Percentiles rank a stretch among this genome's conserved stretches.
phyloP scores from a whole-genome alignment of 768 basidiomycete genomes.

The Udeniomyces megalosporus region DNA sequence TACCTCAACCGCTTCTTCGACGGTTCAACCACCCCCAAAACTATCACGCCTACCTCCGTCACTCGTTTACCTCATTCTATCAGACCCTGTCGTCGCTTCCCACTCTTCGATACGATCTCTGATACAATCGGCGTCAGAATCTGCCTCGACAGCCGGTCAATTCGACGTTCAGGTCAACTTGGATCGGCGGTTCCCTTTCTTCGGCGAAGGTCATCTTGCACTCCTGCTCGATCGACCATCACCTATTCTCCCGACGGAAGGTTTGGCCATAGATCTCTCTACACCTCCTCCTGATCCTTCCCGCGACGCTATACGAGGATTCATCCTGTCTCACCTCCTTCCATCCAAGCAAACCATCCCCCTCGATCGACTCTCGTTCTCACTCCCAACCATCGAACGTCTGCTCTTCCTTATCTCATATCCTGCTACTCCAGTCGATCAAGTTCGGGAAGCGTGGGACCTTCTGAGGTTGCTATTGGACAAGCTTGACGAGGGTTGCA shows the following conservation, averaged over 20 bases:
- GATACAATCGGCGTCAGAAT: not conserved
- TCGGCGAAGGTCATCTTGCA: slow-evolving; percentile 17
- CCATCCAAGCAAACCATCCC: not conserved
- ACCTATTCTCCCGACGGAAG: not conserved
- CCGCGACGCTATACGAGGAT: not conserved
- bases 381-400: slow-evolving; percentile 7
- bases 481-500: not conserved
- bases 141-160: not conserved
- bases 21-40: slow-evolving; percentile 10
- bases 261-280: not conserved
- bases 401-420: not conserved
- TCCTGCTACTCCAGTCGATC: not conserved
- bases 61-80: slow-evolving; percentile 22
- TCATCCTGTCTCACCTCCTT: not conserved
- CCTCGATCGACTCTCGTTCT: not conserved
- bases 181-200: slow-evolving; percentile 1
- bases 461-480: not conserved
- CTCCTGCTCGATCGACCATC: slow-evolving; percentile 3
- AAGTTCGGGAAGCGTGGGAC: not conserved
- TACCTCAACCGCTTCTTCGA: slow-evolving; percentile 38
- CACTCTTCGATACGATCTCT: slow-evolving; percentile 11
- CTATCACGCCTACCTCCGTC: slow-evolving; percentile 17
- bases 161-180: not conserved
- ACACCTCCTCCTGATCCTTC: not conserved
- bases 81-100: slow-evolving; percentile 18